Percentiles rank a stretch among this genome's conserved stretches.
phyloP scores from a whole-genome alignment of 1,284 basidiomycete genomes.

The Ceratobasidium sp. region DNA sequence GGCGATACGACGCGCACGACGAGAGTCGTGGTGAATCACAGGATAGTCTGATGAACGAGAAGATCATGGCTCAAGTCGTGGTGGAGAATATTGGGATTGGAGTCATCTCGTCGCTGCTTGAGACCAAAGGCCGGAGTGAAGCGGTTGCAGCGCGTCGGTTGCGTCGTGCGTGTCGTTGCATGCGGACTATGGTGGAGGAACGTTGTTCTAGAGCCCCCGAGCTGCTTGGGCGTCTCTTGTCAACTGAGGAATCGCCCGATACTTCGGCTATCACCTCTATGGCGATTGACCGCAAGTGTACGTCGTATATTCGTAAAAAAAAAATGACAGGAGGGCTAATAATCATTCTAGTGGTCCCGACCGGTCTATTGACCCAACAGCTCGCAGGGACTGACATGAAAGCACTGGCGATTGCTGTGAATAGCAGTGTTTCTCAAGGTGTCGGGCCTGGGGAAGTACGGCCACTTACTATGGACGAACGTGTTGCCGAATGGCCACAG shows the following conservation, averaged over 20 bases:
- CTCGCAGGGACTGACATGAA: slow-evolving; percentile 27
- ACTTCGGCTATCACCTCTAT: not conserved
- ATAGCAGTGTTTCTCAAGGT: slow-evolving; percentile 30
- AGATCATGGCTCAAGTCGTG: slow-evolving; percentile 28
- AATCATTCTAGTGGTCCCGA: slow-evolving; percentile 26
- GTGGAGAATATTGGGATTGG: slow-evolving; percentile 30
- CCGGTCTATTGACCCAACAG: slow-evolving; percentile 24
- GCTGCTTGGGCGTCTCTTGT: slow-evolving; percentile 20
- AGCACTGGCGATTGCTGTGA: slow-evolving; percentile 22
- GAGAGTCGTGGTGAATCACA: not conserved
- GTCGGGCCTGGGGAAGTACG: slow-evolving; percentile 38
- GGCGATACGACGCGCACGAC: slow-evolving; percentile 20
- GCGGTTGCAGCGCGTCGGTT: slow-evolving; percentile 17
- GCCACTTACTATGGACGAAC: slow-evolving; percentile 42
- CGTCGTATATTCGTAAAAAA: not conserved
- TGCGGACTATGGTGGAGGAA: slow-evolving; percentile 22
- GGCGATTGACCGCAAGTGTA: slow-evolving; percentile 26
- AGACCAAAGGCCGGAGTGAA: not conserved
- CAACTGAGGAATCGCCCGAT: not conserved
- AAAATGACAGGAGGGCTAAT: not conserved
- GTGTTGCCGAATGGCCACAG: slow-evolving; percentile 12
- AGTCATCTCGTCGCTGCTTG: slow-evolving; percentile 23
- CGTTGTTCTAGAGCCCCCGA: slow-evolving; percentile 18
- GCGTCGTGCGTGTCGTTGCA: slow-evolving; percentile 2
- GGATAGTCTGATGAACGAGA: slow-evolving; percentile 25